phyloP scores from a whole-genome alignment of 768 basidiomycete genomes.

The Hebeloma cylindrosporum region DNA sequence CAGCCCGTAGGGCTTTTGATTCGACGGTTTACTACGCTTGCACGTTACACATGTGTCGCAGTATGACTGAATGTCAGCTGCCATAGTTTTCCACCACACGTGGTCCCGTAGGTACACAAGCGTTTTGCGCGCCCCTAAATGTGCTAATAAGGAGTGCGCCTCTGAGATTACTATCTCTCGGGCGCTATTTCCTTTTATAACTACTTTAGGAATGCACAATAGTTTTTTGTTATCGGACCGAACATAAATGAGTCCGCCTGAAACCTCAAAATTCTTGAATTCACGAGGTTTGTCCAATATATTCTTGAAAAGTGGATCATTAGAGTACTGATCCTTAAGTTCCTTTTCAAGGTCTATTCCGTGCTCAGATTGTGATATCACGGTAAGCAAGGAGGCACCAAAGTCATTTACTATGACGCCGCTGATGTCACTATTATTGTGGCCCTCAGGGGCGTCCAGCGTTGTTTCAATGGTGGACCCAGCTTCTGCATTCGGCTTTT shows the following conservation, averaged over 20 bases:
- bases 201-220: slow-evolving; percentile 25
- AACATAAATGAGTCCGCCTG: slow-evolving; percentile 20
- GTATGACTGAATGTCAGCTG: slow-evolving; percentile 21
- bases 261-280: slow-evolving; percentile 21
- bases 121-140: slow-evolving; percentile 36
- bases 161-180: slow-evolving; percentile 35
- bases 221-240: slow-evolving; percentile 6
- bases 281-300: slow-evolving; percentile 17
- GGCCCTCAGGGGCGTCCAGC: too few relatives aligned
- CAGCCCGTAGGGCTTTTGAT: slow-evolving; percentile 27
- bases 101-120: slow-evolving; percentile 30
- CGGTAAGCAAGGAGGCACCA: too few relatives aligned
- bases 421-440: not conserved
- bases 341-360: slow-evolving; percentile 9
- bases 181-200: slow-evolving; percentile 15
- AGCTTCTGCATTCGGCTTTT: too few relatives aligned
- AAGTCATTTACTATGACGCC: too few relatives aligned
- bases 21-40: slow-evolving; percentile 21
- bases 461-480: too few relatives aligned
- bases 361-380: not conserved
- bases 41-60: slow-evolving; percentile 30
- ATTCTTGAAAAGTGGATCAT: slow-evolving; percentile 20
- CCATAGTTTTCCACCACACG: slow-evolving; percentile 43
- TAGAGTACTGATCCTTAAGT: slow-evolving; percentile 10
- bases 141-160: slow-evolving; percentile 40